A percentile compares a stretch with the other conserved stretches of the same genome.
Conservation (phyloP, 2,329 filamentous ascomycete genomes). For the Plectosphaerella cucumerina region DNA sequence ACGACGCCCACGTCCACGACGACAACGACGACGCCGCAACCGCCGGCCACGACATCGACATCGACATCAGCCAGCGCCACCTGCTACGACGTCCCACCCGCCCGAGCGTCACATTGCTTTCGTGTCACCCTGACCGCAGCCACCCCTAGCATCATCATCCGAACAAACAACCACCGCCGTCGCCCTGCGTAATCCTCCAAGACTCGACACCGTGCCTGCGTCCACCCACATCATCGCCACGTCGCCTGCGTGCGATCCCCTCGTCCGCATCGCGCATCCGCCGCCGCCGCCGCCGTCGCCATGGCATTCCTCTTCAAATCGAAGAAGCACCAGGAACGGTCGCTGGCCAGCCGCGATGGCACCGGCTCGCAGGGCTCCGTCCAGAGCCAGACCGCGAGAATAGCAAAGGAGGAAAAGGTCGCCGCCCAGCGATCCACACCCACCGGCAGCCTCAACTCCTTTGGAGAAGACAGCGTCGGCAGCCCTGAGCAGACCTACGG, state of each 20-base stretch:
- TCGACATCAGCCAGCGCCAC: neutral
- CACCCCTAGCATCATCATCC: neutral
- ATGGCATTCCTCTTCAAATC: slow-evolving; percentile 85
- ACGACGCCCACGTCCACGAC: neutral
- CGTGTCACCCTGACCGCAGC: neutral
- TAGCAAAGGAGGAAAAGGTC: slow-evolving; percentile 52
- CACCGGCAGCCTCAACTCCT: slow-evolving; percentile 72
- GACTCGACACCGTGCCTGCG: slow-evolving; percentile 2
- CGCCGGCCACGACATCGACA: neutral
- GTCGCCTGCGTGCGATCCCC: slow-evolving; percentile 25
- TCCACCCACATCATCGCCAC: slow-evolving; percentile 14
- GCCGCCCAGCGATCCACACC: slow-evolving; percentile 60
- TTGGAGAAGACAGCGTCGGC: slow-evolving; percentile 55
- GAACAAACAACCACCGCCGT: neutral
- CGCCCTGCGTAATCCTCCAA: neutral
- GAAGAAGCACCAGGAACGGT: slow-evolving; percentile 69
- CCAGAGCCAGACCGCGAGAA: slow-evolving; percentile 27
- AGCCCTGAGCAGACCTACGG: slow-evolving; percentile 63
- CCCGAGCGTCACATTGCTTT: neutral
- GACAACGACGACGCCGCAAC: too few relatives aligned
- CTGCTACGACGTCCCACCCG: neutral
- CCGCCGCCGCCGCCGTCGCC: slow-evolving; percentile 20
- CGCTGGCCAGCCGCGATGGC: slow-evolving; percentile 51
- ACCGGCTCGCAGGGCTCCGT: slow-evolving; percentile 43
- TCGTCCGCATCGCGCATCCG: neutral